Percentiles rank a stretch among this genome's conserved stretches.
Conservation (phyloP, 306 rosid genomes). For the Begonia fuchsioides region DNA sequence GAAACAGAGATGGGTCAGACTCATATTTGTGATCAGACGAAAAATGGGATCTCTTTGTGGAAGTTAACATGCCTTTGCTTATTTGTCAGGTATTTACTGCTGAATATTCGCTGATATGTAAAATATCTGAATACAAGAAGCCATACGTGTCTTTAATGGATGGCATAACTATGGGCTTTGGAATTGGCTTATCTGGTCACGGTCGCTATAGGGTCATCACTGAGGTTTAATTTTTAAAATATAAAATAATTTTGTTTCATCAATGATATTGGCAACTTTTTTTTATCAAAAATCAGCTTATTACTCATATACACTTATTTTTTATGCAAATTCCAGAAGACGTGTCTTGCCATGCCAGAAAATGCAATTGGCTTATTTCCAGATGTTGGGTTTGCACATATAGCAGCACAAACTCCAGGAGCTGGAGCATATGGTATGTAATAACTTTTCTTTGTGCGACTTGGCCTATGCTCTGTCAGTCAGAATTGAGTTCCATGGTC, state of each 20-base stretch:
- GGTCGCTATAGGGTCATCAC: conserved; percentile 84
- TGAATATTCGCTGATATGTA: conserved; percentile 90
- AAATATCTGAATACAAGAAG: conserved; percentile 74
- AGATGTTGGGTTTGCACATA: conserved; percentile 85
- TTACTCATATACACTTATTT: background rate
- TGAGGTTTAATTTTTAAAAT: conserved; percentile 34
- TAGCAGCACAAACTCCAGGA: conserved; percentile 95
- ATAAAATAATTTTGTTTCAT: no score
- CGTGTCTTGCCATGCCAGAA: conserved; percentile 98
- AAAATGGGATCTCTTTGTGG: background rate
- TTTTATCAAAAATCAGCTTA: no score
- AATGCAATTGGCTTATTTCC: conserved; percentile 97
- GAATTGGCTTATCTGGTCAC: conserved; percentile 93
- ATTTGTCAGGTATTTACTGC: conserved; percentile 70
- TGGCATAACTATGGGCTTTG: conserved; percentile 97
- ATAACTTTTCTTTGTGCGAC: conserved; percentile 3
- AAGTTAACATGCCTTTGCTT: conserved; percentile 7
- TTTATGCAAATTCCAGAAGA: conserved; percentile 40
- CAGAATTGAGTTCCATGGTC: background rate
- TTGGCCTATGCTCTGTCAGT: background rate
- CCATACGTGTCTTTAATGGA: conserved; percentile 93
- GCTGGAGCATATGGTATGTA: conserved; percentile 78
- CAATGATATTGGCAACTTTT: no score
- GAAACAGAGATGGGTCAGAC: no score
- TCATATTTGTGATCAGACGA: no score